A percentile compares a stretch with the other conserved stretches of the same genome.
phyloP scores from a whole-genome alignment of 108 stramenopile genomes.

The Stephanodiscus triporus region DNA sequence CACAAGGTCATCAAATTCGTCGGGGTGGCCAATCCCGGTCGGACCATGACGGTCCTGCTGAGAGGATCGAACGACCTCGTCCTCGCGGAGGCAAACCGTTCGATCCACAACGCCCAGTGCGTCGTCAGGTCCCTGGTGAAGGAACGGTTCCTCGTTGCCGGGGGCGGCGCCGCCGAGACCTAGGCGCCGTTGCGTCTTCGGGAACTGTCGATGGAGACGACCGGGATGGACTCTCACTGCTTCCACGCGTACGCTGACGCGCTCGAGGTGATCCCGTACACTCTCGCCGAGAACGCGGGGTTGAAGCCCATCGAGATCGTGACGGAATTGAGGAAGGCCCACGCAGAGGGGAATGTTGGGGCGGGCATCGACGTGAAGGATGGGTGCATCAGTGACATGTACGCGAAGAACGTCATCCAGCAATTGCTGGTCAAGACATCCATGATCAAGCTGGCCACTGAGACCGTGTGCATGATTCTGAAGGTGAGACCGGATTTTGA shows the following conservation, averaged over 20 bases:
- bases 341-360: conserved; percentile 83
- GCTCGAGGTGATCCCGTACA: conserved; percentile 98
- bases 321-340: conserved; percentile 92
- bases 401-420: conserved; percentile 93
- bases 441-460: conserved; percentile 95
- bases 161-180: conserved; percentile 98
- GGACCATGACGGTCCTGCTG: conserved; percentile 93
- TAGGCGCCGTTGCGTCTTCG: conserved; percentile 88
- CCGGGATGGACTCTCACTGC: conserved; percentile 96
- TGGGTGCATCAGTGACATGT: conserved; percentile 94
- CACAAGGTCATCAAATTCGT: conserved; percentile 97
- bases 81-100: conserved; percentile 97
- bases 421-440: conserved; percentile 93
- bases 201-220: conserved; percentile 75
- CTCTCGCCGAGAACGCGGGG: conserved; percentile 99
- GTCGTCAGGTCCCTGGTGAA: conserved; percentile 97
- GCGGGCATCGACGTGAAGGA: conserved; percentile 97
- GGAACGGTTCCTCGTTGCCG: conserved; percentile 94
- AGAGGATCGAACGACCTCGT: conserved; percentile 97
- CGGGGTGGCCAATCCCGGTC: conserved; percentile 90
- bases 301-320: conserved; percentile 98
- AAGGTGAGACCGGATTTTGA: conserved; percentile 88
- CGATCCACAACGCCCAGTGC: conserved; percentile 99
- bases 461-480: conserved; percentile 98
- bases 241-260: conserved; percentile 97